phyloP scores from a whole-genome alignment of 2,329 filamentous ascomycete species.

The Bipolaris oryzae region DNA sequence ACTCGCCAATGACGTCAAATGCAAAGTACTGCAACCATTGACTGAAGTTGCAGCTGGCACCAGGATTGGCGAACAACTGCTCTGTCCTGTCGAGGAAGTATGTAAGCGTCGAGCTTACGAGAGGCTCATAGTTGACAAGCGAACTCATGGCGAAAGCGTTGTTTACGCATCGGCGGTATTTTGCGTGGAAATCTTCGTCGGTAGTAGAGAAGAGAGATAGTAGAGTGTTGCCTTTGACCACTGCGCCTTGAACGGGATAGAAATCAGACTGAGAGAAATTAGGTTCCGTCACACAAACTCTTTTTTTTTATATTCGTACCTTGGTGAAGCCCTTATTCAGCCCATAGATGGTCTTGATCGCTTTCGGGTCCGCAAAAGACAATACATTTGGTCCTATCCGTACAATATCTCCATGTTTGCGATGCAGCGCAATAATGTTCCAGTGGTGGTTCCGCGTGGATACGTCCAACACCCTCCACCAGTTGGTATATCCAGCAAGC shows the following conservation, averaged over 20 bases:
- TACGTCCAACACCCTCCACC: constrained; percentile 77
- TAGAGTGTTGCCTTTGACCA: constrained; percentile 70
- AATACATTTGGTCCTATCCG: constrained; percentile 75
- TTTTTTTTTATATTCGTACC: constrained; percentile 52
- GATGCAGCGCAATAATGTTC: constrained; percentile 71
- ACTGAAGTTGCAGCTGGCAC: constrained; percentile 65
- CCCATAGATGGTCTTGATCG: constrained; percentile 78
- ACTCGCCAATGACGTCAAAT: constrained; percentile 79
- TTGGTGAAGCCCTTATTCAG: constrained; percentile 82
- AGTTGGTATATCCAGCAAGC: constrained; percentile 71
- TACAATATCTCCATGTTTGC: constrained; percentile 74
- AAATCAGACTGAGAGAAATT: constrained; percentile 70
- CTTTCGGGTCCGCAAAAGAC: constrained; percentile 75
- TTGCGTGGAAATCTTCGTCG: constrained; percentile 75
- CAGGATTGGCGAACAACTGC: constrained; percentile 50
- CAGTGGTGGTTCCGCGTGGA: constrained; percentile 67
- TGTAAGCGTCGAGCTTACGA: constrained; percentile 75
- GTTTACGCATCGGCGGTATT: constrained; percentile 76
- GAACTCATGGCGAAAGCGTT: constrained; percentile 78
- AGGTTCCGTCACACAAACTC: background rate
- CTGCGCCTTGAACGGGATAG: constrained; percentile 77
- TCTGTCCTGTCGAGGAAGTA: constrained; percentile 66
- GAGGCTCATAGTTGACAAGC: constrained; percentile 78
- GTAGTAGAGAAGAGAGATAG: constrained; percentile 78
- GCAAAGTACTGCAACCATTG: constrained; percentile 81